Conservation (phyloP, 108 stramenopile species). For the Cyclostephanos invisitatus region DNA sequence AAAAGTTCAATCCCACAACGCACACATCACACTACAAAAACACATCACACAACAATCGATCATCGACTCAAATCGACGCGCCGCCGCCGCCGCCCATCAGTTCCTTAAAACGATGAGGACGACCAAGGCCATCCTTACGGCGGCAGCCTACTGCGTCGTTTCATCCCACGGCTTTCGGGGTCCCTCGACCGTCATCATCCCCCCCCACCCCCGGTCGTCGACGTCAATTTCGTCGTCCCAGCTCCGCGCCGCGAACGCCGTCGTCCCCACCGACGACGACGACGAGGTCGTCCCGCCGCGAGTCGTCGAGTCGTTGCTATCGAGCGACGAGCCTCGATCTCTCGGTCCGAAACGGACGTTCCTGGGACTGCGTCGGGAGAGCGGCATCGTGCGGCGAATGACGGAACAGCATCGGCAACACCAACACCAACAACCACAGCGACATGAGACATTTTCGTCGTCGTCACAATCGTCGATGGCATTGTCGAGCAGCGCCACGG, state of each 20-base stretch:
- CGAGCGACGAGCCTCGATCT: constrained; percentile 16
- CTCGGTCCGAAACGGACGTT: constrained; percentile 34
- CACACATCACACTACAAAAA: not conserved
- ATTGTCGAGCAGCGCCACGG: constrained; percentile 22
- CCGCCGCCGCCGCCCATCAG: too few relatives aligned
- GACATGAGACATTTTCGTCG: not conserved
- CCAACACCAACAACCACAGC: not conserved
- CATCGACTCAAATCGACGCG: too few relatives aligned
- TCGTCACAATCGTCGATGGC: not conserved
- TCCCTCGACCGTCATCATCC: not conserved
- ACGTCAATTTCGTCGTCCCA: not conserved
- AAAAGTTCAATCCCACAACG: not conserved
- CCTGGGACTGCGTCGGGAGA: constrained; percentile 45
- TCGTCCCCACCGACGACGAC: not conserved
- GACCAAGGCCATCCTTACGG: constrained; percentile 2
- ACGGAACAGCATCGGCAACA: constrained; percentile 10
- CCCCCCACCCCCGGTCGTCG: not conserved
- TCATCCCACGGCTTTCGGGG: not conserved
- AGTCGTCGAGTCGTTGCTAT: not conserved
- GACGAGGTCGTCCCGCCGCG: not conserved
- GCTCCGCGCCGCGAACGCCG: not conserved
- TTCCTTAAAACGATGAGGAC: not conserved
- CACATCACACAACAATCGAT: constrained; percentile 3
- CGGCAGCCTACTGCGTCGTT: not conserved
- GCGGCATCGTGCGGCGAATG: constrained; percentile 36